phyloP scores from a whole-genome alignment of 2,329 filamentous ascomycete genomes.

The Pseudogymnoascus sp. region DNA sequence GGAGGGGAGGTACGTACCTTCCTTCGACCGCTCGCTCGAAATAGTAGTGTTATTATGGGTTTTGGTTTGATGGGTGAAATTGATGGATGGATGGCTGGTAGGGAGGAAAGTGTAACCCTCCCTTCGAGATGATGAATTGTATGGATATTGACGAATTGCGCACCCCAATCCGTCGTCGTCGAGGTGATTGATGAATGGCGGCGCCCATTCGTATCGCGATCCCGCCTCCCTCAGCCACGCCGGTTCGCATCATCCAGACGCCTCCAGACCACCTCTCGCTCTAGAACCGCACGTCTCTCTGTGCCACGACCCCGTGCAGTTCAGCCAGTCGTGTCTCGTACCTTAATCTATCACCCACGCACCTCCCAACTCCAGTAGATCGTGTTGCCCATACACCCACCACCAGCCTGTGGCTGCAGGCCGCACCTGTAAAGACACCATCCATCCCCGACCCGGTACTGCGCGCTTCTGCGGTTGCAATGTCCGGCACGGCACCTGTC shows the following conservation, averaged over 20 bases:
- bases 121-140: background rate
- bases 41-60: background rate
- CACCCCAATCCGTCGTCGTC: background rate
- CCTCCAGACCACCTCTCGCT: background rate
- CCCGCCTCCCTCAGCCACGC: background rate
- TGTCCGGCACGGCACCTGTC: background rate
- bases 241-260: background rate
- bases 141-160: background rate
- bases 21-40: no score
- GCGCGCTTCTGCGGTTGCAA: background rate
- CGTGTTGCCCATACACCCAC: no score
- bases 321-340: background rate
- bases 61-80: no score
- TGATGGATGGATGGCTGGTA: background rate
- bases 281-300: background rate
- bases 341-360: background rate
- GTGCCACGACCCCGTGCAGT: background rate
- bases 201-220: background rate
- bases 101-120: background rate
- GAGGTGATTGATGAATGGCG: no score
- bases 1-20: background rate
- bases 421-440: background rate
- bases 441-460: background rate
- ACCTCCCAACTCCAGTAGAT: no score
- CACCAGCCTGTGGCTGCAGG: background rate